Evolutionary conservation across 805 yeast genomes (phyloP).

Genomic region (Candida palmyrensis): DNA sequence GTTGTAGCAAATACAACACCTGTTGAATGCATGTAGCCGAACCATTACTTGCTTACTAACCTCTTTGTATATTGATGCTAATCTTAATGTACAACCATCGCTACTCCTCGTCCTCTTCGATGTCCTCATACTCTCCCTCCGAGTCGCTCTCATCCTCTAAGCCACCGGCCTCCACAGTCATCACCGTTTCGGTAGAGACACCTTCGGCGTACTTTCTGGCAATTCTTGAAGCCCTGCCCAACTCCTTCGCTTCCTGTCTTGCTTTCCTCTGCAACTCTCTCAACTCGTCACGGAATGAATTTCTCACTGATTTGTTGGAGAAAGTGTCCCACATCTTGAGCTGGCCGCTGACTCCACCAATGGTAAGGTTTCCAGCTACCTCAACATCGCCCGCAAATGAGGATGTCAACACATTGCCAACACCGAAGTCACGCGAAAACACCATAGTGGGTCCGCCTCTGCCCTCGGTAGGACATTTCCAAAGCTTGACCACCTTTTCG

Average conservation of each 20-base stretch:
- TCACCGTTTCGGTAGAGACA: slow-evolving; percentile 47
- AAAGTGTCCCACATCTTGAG: slow-evolving; percentile 92
- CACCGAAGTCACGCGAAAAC: slow-evolving; percentile 84
- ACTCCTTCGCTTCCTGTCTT: slow-evolving; percentile 46
- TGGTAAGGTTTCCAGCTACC: slow-evolving; percentile 74
- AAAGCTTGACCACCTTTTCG: slow-evolving; percentile 78
- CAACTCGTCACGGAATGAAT: slow-evolving; percentile 58
- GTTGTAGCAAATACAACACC: background rate
- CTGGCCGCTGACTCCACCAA: slow-evolving; percentile 84
- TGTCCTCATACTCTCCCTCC: slow-evolving; percentile 38
- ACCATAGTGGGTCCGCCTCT: slow-evolving; percentile 74
- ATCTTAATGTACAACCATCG: too few relatives aligned
- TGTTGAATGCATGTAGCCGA: background rate
- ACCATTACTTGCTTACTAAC: too few relatives aligned
- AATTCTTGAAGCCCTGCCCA: slow-evolving; percentile 65
- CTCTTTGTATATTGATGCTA: too few relatives aligned
- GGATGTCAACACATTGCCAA: slow-evolving; percentile 83
- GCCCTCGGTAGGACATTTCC: slow-evolving; percentile 60
- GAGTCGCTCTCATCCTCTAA: slow-evolving; percentile 52
- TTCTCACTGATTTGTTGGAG: slow-evolving; percentile 73
- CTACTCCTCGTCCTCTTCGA: slow-evolving; percentile 12
- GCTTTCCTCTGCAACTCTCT: slow-evolving; percentile 51
- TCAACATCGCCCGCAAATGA: slow-evolving; percentile 85
- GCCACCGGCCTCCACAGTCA: slow-evolving; percentile 60
- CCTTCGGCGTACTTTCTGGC: slow-evolving; percentile 61